These are phyloP conservation scores for Sphagnum magellanicum DNA, from an alignment of 228 moss, liverwort and hornwort species.

Conservation along the genomic window DNA sequence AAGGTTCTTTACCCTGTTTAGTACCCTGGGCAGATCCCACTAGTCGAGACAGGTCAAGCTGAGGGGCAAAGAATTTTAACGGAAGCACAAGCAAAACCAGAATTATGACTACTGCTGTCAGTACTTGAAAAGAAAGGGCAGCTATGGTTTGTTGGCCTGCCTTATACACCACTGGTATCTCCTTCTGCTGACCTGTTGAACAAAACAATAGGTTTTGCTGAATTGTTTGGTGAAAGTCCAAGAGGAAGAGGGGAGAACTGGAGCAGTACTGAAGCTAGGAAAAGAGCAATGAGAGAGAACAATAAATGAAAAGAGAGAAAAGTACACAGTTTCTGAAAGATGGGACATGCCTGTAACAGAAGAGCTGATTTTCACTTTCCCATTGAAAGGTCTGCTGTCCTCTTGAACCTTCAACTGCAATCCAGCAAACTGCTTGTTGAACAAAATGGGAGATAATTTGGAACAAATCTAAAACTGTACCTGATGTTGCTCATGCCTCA, in stretches of 20 bases:
- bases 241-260: no score
- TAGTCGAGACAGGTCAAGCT: constrained; percentile 68
- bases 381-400: constrained; percentile 54
- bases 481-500: no score
- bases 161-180: constrained; percentile 56
- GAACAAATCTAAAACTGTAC: no score
- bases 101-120: constrained; percentile 48
- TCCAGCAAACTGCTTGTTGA: no score
- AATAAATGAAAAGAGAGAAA: no score
- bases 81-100: constrained; percentile 63
- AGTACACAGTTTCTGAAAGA: no score
- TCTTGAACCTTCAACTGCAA: constrained; percentile 60
- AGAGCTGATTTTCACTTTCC: constrained; percentile 56
- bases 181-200: constrained; percentile 58
- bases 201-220: not conserved
- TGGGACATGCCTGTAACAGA: constrained; percentile 29
- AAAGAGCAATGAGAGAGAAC: no score
- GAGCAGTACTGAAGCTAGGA: no score
- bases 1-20: constrained; percentile 16
- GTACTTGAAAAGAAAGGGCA: constrained; percentile 38
- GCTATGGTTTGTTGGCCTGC: constrained; percentile 41
- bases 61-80: constrained; percentile 69
- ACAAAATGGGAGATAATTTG: no score
- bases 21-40: constrained; percentile 13
- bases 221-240: no score